A percentile compares a stretch with the other conserved stretches of the same genome.
Evolutionary conservation across 768 basidiomycete species (phyloP).

Genomic region (Phlebiopsis flavidoalba): DNA sequence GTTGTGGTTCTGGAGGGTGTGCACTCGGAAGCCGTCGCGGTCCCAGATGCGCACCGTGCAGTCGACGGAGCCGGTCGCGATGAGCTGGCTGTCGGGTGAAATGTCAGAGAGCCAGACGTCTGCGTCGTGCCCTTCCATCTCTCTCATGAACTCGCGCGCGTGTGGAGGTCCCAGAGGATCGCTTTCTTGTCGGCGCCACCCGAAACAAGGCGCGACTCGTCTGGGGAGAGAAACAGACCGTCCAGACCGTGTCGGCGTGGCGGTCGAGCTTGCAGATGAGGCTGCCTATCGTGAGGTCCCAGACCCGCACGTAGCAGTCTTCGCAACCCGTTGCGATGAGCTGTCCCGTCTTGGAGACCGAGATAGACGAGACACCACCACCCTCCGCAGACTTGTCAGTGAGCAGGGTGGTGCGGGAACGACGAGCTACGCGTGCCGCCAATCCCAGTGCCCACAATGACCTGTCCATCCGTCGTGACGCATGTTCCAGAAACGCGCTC

Average conservation of each 20-base stretch:
- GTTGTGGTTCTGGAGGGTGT: conserved; percentile 1
- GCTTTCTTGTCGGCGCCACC: conserved; percentile 20
- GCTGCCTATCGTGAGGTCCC: conserved; percentile 21
- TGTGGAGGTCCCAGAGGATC: conserved; percentile 18
- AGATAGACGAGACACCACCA: conserved; percentile 9
- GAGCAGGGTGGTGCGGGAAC: conserved; percentile 8
- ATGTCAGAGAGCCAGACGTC: conserved; percentile 21
- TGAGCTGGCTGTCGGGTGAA: conserved; percentile 16
- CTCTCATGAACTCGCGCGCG: conserved; percentile 3
- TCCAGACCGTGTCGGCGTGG: conserved; percentile 14
- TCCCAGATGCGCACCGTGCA: conserved; percentile 21
- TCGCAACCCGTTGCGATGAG: conserved; percentile 21
- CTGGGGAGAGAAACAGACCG: conserved; percentile 22
- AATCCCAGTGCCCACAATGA: not conserved
- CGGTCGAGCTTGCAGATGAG: conserved; percentile 2
- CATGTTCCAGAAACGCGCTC: not conserved
- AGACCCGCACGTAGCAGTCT: conserved; percentile 22
- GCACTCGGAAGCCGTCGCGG: not conserved
- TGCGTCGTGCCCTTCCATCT: conserved; percentile 18
- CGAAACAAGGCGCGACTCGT: conserved; percentile 19
- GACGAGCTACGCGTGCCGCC: not conserved
- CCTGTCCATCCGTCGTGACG: not conserved
- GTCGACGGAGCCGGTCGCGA: conserved; percentile 22
- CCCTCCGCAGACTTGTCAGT: conserved; percentile 7
- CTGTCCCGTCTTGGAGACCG: conserved; percentile 16